Evolutionary conservation across 2,329 filamentous ascomycete genomes (phyloP).

Genomic region (Tolypocladium inflatum): DNA sequence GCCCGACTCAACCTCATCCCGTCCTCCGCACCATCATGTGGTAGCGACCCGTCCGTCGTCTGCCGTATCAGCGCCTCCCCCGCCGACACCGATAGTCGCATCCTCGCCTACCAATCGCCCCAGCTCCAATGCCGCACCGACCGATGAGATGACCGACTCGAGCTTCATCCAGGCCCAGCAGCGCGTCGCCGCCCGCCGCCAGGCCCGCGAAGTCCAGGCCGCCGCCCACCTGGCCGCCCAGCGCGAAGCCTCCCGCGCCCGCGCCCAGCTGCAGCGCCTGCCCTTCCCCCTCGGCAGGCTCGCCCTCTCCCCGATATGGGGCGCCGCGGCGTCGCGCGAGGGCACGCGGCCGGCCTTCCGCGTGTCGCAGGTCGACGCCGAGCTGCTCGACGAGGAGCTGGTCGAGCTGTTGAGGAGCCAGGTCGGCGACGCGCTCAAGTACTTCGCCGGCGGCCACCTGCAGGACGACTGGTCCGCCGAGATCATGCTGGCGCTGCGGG

Average conservation of each 20-base stretch:
- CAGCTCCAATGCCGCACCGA: constrained; percentile 21
- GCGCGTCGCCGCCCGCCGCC: constrained; percentile 73
- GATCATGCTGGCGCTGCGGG: constrained; percentile 67
- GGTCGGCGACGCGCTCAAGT: constrained; percentile 79
- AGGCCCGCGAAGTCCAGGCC: constrained; percentile 59
- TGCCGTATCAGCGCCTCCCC: not conserved
- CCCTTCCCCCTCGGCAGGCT: constrained; percentile 55
- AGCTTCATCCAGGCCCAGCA: constrained; percentile 86
- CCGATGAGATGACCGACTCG: constrained; percentile 40
- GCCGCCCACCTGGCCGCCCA: constrained; percentile 43
- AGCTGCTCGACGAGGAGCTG: constrained; percentile 88
- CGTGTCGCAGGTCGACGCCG: constrained; percentile 92
- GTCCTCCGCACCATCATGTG: not conserved
- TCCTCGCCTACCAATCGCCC: not conserved
- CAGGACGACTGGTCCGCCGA: constrained; percentile 83
- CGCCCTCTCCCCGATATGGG: constrained; percentile 47
- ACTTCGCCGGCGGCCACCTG: constrained; percentile 65
- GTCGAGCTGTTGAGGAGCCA: constrained; percentile 77
- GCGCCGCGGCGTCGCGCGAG: constrained; percentile 61
- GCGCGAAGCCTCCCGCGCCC: constrained; percentile 42
- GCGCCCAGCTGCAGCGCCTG: constrained; percentile 45
- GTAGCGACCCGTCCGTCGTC: not conserved
- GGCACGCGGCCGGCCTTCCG: constrained; percentile 80
- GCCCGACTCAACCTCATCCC: not conserved
- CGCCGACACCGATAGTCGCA: not conserved